Base-by-base conservation (phyloP, 345 rosid species). In the Noccaea caerulescens region DNA sequence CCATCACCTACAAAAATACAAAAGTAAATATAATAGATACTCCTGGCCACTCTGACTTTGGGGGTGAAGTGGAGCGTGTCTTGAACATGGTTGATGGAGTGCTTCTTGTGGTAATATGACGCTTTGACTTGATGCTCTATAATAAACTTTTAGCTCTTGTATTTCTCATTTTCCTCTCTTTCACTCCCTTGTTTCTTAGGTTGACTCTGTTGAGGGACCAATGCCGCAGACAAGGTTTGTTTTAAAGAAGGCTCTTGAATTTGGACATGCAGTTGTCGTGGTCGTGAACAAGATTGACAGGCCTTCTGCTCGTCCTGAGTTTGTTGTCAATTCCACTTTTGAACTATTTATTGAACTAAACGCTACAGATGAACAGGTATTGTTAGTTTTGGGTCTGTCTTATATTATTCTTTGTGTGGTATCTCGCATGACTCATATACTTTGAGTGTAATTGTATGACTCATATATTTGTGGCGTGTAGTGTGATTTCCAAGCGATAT, bases 191-290 rank as follows among this genome's bases (percentile, higher is more conserved):
- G 60, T 42, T 23, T 63, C 66, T 44, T 75, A 93, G 98, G 91
- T 94, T 57, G 99, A 94, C 82, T 94, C 99, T 75, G 99, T 91
- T 61, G 99, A 94, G 81, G 97, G 99, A 68, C 99, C 99, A 45
- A 94, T 91, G 99, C 99, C 99, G 0, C 99, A 91, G 76, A 94
- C 99, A 59, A 83, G 96, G 83, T 93, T 91, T 81, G 97, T 94
- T 64, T 72, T 91, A 71, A 94, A 94, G 86, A 94, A 94, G 86
- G 99, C 99, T 52, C 84, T 94, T 61, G 97, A 91, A 71, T 94
- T 91, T 77, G 97, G 99, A 38, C 97, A 78, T 79, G 90, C 96
- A 6, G 97, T 94, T 71, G 95, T 93, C 36, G 99, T 94, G 44
- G 99, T 91, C 46, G 97, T 94, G 50, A 94, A 94, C 81, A 94